Conservation (phyloP, 1,284 basidiomycete genomes). For the Sutorius eximius region DNA sequence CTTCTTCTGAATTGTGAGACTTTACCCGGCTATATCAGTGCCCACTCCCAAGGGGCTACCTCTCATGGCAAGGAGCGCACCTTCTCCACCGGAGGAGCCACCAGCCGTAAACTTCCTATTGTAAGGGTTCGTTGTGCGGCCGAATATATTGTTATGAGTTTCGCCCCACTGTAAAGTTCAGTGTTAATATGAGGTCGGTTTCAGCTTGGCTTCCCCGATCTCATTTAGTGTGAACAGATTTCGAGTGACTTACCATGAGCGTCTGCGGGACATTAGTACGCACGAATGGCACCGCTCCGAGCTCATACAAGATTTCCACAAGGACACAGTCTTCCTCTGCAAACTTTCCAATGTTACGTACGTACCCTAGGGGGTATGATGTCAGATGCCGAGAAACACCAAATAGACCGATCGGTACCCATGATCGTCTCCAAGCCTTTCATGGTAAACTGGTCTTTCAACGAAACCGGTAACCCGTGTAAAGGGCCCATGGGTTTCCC, state of each 20-base stretch:
- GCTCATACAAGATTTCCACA: slow-evolving; percentile 57
- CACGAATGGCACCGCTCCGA: slow-evolving; percentile 69
- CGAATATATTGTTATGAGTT: slow-evolving; percentile 66
- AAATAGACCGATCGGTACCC: slow-evolving; percentile 34
- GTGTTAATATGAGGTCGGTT: neutral
- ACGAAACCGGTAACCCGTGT: slow-evolving; percentile 60
- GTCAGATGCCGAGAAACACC: neutral
- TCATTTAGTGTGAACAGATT: neutral
- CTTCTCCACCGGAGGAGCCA: slow-evolving; percentile 69
- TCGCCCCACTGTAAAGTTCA: slow-evolving; percentile 52
- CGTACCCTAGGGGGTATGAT: slow-evolving; percentile 42
- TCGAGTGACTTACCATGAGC: slow-evolving; percentile 47
- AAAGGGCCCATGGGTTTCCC: slow-evolving; percentile 45
- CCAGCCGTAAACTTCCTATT: slow-evolving; percentile 57
- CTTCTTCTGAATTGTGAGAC: neutral
- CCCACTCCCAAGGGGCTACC: slow-evolving; percentile 69
- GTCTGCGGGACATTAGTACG: slow-evolving; percentile 76
- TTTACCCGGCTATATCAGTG: slow-evolving; percentile 66
- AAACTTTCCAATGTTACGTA: slow-evolving; percentile 61
- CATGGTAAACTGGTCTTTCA: slow-evolving; percentile 63
- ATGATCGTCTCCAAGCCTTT: slow-evolving; percentile 56
- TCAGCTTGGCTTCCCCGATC: neutral
- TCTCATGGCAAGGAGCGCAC: slow-evolving; percentile 57
- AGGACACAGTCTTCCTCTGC: slow-evolving; percentile 56
- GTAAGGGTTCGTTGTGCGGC: slow-evolving; percentile 66